Base-by-base conservation (phyloP, 805 yeast genomes). In the Candida easanensis region DNA sequence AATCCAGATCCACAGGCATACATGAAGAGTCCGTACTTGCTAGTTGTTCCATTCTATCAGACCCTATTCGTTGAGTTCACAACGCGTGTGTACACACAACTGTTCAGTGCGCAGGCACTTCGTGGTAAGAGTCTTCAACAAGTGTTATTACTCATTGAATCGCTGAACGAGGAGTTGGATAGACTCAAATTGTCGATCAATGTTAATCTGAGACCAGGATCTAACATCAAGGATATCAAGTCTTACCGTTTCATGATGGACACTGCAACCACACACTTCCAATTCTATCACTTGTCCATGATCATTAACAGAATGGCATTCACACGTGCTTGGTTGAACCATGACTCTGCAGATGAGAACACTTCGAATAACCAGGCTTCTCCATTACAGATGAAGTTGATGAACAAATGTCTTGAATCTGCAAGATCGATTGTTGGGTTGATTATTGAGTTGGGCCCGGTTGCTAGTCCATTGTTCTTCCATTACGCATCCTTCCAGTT, bases 301-400 rank as follows among this genome's bases (percentile, higher is more conserved):
- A 42, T 54, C 9, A 45, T 53, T 27, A 58, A 57, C 45, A 50
- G 61, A 45, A 51, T 57, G 57, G 58, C 62, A 3, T 58, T 56
- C 18, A 50, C 49, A 8, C 47, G 53, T 33, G 49, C 57, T 2
- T 58, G 61, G 62, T 27, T 49, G 15, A 48, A 48, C 46, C 52
- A 46, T 33, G 56, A 51, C 30, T 11, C 43, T 15, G 42, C 40
- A 2, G 33, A 33, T 16, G 42, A 45, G 18, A 36, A 10, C n/a
- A 6, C 30, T 11, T 8, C 28, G 41, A 42, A 18, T 40, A 28
- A 37, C 10, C 22, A 26, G 4, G 23, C 32, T 4, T 32, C 48
- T 2, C 54, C 58, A 20, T 27, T 39, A 14, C 60, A 56, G 36
- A 33, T 39, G 17, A 32, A 30, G 26, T 26, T 51, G 27, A 56